Percentiles rank a stretch among this genome's conserved stretches.
Conservation (phyloP, 495 filamentous ascomycete genomes). For the Aspergillus biplanus region DNA sequence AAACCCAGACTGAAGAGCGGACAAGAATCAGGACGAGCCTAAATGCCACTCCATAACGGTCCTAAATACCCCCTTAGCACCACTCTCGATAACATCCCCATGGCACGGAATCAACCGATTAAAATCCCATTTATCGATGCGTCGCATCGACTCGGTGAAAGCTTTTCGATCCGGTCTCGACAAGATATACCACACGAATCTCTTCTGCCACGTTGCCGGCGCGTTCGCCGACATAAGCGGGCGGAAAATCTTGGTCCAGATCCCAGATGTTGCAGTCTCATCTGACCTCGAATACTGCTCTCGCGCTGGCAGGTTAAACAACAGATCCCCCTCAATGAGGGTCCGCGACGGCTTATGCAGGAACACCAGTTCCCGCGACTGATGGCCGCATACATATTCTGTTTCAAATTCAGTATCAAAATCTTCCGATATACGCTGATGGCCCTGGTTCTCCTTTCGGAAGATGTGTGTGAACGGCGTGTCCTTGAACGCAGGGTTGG, state of each 20-base stretch:
- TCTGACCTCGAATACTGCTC: conserved; percentile 81
- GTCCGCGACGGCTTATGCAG: conserved; percentile 78
- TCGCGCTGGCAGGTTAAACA: conserved; percentile 87
- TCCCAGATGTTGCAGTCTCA: conserved; percentile 54
- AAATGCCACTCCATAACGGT: conserved; percentile 89
- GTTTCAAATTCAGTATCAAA: conserved; percentile 86
- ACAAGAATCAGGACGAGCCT: conserved; percentile 27
- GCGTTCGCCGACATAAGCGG: conserved; percentile 59
- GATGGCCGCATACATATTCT: conserved; percentile 80
- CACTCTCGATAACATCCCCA: conserved; percentile 83
- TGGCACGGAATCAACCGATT: conserved; percentile 89
- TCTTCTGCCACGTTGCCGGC: conserved; percentile 71
- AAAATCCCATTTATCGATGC: conserved; percentile 83
- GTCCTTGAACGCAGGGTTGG: conserved; percentile 63
- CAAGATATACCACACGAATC: conserved; percentile 80
- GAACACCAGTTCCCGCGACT: conserved; percentile 86
- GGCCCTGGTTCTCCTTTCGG: conserved; percentile 54
- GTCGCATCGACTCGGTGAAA: conserved; percentile 67
- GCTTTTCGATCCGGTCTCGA: conserved; percentile 64
- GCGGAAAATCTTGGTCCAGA: conserved; percentile 65
- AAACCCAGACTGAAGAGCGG: no score
- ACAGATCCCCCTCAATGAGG: conserved; percentile 86
- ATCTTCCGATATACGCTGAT: conserved; percentile 65
- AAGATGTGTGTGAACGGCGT: conserved; percentile 73
- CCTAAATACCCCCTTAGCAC: conserved; percentile 75